Base-by-base conservation (phyloP, 805 yeast species). In the Candida sithepensis region DNA sequence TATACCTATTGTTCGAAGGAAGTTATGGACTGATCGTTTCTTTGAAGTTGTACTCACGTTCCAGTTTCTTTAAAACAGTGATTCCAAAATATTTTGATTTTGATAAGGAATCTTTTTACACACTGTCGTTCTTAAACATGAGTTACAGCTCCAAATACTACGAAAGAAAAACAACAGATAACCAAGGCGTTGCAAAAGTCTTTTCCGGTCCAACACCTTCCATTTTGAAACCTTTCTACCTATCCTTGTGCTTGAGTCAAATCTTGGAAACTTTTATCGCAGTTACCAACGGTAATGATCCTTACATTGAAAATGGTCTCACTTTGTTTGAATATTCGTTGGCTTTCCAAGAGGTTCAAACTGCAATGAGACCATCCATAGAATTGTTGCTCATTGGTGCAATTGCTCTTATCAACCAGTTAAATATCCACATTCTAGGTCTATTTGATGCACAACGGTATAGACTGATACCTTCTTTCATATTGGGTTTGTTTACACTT, bases 261-360 rank as follows among this genome's bases (percentile, higher is more conserved):
- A 81, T 82, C 44, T 63, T 81, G 14, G 92, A 87, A 63, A 80
- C 88, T 0, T 81, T 85, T 56, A 69, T 81, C 9, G 71, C 85
- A 2, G 79, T 77, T 23, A 71, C 81, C 8, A 72, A 75, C 46
- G 87, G 86, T 9, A 69, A 69, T 39, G 64, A 68, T 22, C 85
- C 88, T 7, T 71, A 74, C 46, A 74, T 79, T 19, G 91, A 84
- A 47, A 76, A 83, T 14, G 88, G 88, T 0, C 69, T 85, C 52
- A 82, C 94, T 0, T 66, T 86, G 32, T 85, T 86, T 64, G 94
- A 87, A 61, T 84, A 81, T 56, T 84, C 92, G 3, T 62, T 85
- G 14, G 87, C 88, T 12, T 84, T 84, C 59, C 91, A 85, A 57
- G 94, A 86, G 55, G 82, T 77, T 48, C 85, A 76, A 60, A 70